Evolutionary conservation across 768 basidiomycete genomes (phyloP).

Genomic region (Hydnomerulius pinastri): DNA sequence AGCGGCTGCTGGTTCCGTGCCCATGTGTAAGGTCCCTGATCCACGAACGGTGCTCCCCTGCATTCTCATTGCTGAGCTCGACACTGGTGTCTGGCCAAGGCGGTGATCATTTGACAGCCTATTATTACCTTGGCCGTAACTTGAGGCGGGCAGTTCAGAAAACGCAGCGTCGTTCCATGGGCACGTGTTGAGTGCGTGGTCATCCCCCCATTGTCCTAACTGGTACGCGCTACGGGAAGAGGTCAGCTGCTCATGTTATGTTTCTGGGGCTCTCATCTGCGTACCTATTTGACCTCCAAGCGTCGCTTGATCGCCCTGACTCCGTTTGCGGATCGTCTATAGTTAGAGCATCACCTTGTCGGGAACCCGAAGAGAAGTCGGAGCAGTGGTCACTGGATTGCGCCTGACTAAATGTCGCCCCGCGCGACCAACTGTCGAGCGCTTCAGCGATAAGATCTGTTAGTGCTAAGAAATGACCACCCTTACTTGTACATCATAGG

Average conservation of each 20-base stretch:
- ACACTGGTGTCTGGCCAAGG: background rate
- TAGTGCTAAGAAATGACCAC: background rate
- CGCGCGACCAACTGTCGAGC: conserved; percentile 1
- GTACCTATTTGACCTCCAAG: conserved; percentile 12
- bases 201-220: background rate
- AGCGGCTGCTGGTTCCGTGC: conserved; percentile 1
- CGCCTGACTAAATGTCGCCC: background rate
- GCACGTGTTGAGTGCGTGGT: background rate
- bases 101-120: background rate
- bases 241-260: background rate
- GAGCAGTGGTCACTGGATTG: background rate
- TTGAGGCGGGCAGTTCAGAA: background rate
- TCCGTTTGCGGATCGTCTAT: background rate
- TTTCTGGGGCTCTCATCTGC: background rate
- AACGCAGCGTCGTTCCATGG: conserved; percentile 1
- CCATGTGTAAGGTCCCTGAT: background rate
- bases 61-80: background rate
- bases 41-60: background rate
- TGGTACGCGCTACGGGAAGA: background rate
- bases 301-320: background rate
- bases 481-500: conserved; percentile 12
- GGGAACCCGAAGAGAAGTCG: background rate
- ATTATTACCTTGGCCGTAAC: background rate
- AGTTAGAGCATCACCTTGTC: conserved; percentile 3
- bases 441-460: background rate